These are phyloP conservation scores for Mortierella alpina DNA, from an alignment of 192 early-diverging fungal species.

Conservation along the genomic window DNA sequence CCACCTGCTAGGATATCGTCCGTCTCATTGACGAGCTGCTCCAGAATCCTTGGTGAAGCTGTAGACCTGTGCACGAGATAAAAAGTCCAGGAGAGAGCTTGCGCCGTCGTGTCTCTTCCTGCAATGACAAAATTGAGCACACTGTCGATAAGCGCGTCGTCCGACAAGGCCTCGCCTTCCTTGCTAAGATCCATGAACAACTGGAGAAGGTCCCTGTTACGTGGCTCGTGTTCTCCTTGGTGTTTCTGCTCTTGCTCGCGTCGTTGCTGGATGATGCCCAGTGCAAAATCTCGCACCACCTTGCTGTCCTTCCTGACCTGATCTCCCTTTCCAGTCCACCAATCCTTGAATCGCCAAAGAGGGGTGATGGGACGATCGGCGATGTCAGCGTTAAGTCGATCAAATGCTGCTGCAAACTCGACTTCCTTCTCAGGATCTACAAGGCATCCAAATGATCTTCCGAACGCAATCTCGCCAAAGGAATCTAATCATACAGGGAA, in stretches of 20 bases:
- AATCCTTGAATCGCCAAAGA: conserved; percentile 30
- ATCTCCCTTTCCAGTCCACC: conserved; percentile 13
- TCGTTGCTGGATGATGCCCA: conserved; percentile 37
- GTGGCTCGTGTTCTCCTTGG: background rate
- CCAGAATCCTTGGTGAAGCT: conserved; percentile 34
- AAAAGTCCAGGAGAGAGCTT: conserved; percentile 67
- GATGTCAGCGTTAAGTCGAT: conserved; percentile 51
- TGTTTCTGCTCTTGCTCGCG: conserved; percentile 2
- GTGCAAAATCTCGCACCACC: conserved; percentile 30
- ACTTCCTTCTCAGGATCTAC: conserved; percentile 20
- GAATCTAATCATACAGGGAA: conserved; percentile 9
- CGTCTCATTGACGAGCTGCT: conserved; percentile 47
- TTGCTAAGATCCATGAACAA: background rate
- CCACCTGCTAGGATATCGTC: conserved; percentile 22
- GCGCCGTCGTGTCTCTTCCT: conserved; percentile 71
- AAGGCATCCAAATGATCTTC: conserved; percentile 37
- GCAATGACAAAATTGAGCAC: conserved; percentile 56
- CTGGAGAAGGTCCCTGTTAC: background rate
- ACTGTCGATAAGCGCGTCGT: conserved; percentile 54
- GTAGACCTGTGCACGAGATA: conserved; percentile 56
- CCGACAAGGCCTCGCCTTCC: conserved; percentile 15
- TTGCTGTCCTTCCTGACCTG: conserved; percentile 19
- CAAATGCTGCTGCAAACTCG: conserved; percentile 66
- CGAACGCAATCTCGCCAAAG: conserved; percentile 45
- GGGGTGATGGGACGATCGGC: conserved; percentile 21